Conservation (phyloP, 2,329 filamentous ascomycete genomes). For the Paramyrothecium sp. region DNA sequence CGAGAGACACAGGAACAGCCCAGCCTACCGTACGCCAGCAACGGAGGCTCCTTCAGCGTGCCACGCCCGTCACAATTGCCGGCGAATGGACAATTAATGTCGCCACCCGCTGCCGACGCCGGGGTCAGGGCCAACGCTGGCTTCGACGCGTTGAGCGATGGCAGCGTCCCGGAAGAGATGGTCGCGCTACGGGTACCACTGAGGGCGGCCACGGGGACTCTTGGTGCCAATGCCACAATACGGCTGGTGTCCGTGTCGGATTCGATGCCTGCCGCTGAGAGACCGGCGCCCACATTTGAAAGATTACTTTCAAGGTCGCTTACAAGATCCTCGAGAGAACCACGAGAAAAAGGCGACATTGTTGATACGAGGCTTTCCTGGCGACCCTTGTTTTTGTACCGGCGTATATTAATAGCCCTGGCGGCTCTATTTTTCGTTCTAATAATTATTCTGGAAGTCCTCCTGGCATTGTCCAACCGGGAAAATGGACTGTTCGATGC, state of each 20-base stretch:
- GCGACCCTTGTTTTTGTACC: slow-evolving; percentile 32
- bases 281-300: no score
- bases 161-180: neutral
- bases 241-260: neutral
- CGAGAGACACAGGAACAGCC: slow-evolving; percentile 18
- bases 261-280: neutral
- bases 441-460: slow-evolving; percentile 25
- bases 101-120: slow-evolving; percentile 1
- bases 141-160: slow-evolving; percentile 20
- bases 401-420: slow-evolving; percentile 27
- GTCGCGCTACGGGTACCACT: neutral
- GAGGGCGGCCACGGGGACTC: neutral
- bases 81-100: neutral
- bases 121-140: neutral
- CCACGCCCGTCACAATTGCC: slow-evolving; percentile 9
- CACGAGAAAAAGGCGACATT: slow-evolving; percentile 13
- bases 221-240: neutral
- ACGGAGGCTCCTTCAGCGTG: slow-evolving; percentile 18
- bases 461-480: slow-evolving; percentile 26
- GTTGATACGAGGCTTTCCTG: slow-evolving; percentile 27
- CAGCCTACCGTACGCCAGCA: slow-evolving; percentile 9
- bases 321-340: no score
- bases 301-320: no score
- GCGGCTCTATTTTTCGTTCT: slow-evolving; percentile 24
- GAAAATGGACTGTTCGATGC: slow-evolving; percentile 26